These are phyloP conservation scores for Leishmania major DNA, from an alignment of 208 protist genomes.

Conservation along the genomic window DNA sequence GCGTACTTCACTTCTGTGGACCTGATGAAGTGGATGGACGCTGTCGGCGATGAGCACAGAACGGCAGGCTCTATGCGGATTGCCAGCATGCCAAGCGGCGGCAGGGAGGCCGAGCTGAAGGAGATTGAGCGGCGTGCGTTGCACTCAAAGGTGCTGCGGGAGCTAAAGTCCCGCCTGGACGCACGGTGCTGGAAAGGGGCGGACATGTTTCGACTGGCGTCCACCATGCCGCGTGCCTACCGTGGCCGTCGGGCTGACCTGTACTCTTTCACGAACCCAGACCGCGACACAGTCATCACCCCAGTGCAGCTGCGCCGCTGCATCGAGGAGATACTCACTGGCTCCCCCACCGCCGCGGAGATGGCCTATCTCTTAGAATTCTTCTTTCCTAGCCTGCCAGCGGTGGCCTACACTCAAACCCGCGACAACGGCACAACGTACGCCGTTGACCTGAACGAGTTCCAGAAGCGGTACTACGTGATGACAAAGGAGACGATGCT, in stretches of 20 bases:
- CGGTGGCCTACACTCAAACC: conserved; percentile 52
- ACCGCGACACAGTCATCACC: conserved; percentile 79
- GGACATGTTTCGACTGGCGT: conserved; percentile 90
- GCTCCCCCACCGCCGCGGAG: conserved; percentile 56
- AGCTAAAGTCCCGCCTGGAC: conserved; percentile 68
- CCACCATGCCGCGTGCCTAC: conserved; percentile 87
- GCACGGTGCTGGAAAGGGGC: conserved; percentile 68
- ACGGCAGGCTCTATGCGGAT: conserved; percentile 5
- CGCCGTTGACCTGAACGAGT: conserved; percentile 67
- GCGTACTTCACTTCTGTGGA: conserved; percentile 78
- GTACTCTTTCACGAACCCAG: conserved; percentile 73
- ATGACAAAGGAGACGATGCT: conserved; percentile 60
- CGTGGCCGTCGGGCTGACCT: conserved; percentile 61
- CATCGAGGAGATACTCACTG: conserved; percentile 79
- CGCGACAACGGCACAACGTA: conserved; percentile 56
- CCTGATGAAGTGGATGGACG: conserved; percentile 71
- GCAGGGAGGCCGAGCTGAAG: conserved; percentile 42
- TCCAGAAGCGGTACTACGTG: conserved; percentile 79
- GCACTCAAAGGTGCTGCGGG: conserved; percentile 51
- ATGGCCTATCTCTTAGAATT: conserved; percentile 75
- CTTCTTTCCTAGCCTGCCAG: conserved; percentile 84
- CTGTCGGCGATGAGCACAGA: conserved; percentile 38
- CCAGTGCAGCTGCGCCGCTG: conserved; percentile 89
- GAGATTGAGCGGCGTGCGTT: conserved; percentile 50
- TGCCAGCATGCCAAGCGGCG: conserved; percentile 22